Evolutionary conservation across 1,284 basidiomycete species (phyloP).

Genomic region (Bothia castanella): DNA sequence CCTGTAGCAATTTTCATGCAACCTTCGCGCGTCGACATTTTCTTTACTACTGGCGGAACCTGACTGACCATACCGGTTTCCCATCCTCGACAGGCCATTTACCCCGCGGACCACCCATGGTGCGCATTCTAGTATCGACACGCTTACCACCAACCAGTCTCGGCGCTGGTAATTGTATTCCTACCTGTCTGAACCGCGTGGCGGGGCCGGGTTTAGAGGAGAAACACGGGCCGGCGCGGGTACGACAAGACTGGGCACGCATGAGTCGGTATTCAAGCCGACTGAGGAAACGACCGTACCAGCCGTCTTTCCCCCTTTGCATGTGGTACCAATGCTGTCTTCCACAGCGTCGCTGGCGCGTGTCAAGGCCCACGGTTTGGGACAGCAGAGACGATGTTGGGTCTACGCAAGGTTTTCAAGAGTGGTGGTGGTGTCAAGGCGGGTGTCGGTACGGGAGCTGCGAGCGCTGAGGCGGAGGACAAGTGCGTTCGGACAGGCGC

Average conservation of each 20-base stretch:
- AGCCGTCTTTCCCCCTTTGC: slow-evolving; percentile 62
- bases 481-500: slow-evolving; percentile 71
- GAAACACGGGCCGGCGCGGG: background rate
- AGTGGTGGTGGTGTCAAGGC: slow-evolving; percentile 17
- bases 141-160: background rate
- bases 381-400: slow-evolving; percentile 31
- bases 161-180: background rate
- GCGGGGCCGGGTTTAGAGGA: background rate
- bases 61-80: slow-evolving; percentile 7
- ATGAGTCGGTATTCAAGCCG: slow-evolving; percentile 20
- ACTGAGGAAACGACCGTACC: slow-evolving; percentile 46
- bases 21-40: slow-evolving; percentile 28
- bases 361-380: slow-evolving; percentile 30
- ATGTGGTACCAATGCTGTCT: slow-evolving; percentile 65
- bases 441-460: slow-evolving; percentile 16
- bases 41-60: slow-evolving; percentile 17
- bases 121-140: slow-evolving; percentile 9
- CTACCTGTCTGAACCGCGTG: background rate
- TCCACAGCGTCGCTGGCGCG: slow-evolving; percentile 70
- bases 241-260: slow-evolving; percentile 1
- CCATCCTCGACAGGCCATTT: slow-evolving; percentile 15
- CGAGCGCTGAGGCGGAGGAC: slow-evolving; percentile 19
- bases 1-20: slow-evolving; percentile 35
- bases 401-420: slow-evolving; percentile 13
- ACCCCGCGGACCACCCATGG: slow-evolving; percentile 43